Evolutionary conservation across 805 yeast genomes (phyloP).

Genomic region (Priceomyces medius): DNA sequence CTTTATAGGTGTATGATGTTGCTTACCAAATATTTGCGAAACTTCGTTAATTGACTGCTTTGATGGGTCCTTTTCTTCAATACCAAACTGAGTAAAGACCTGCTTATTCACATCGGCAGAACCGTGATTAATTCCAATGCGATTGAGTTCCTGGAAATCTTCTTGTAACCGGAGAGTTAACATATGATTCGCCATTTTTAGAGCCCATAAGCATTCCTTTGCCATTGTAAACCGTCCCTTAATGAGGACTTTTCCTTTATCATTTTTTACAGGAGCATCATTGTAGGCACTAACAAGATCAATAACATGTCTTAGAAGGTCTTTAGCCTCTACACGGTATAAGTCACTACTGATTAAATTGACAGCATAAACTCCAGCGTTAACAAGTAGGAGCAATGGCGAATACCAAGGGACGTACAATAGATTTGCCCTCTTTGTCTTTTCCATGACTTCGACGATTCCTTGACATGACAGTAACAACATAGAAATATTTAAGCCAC

Average conservation of each 20-base stretch:
- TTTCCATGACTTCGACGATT: conserved; percentile 27
- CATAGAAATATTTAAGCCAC: conserved; percentile 30
- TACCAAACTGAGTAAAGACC: conserved; percentile 48
- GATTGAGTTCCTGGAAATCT: conserved; percentile 33
- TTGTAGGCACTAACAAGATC: conserved; percentile 20
- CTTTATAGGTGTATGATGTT: neutral
- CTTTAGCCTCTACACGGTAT: conserved; percentile 21
- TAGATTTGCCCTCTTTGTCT: conserved; percentile 25
- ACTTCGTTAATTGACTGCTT: conserved; percentile 19
- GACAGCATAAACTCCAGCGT: conserved; percentile 42
- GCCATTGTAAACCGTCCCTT: conserved; percentile 49
- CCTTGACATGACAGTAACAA: conserved; percentile 31
- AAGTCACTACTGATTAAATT: conserved; percentile 46
- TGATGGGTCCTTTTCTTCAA: conserved; percentile 10
- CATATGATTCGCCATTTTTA: conserved; percentile 55
- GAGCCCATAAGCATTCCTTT: conserved; percentile 61
- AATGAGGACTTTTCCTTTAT: conserved; percentile 28
- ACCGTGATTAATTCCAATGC: conserved; percentile 54
- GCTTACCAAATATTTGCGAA: conserved; percentile 9
- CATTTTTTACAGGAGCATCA: conserved; percentile 31
- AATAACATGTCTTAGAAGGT: conserved; percentile 23
- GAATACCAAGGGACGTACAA: conserved; percentile 54
- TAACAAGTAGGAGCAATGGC: conserved; percentile 43
- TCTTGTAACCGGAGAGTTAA: conserved; percentile 45
- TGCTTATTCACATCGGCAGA: conserved; percentile 49